A percentile compares a stretch with the other conserved stretches of the same genome.
phyloP scores from a whole-genome alignment of 2,329 filamentous ascomycete genomes.

The Pezicula neosporulosa region DNA sequence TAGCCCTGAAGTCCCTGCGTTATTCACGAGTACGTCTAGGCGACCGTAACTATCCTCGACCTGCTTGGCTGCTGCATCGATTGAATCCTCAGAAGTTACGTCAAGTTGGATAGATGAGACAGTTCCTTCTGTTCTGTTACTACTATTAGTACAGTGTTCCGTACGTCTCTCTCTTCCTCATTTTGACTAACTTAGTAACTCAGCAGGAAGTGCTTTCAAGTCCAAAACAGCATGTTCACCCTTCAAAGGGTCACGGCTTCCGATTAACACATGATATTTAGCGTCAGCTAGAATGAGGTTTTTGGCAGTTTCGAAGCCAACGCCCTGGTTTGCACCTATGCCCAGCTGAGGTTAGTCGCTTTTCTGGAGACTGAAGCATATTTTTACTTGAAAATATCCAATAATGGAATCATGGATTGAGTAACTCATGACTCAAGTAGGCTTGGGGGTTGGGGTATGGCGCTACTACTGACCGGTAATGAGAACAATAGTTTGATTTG shows the following conservation, averaged over 20 bases:
- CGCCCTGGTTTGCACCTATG: constrained; percentile 38
- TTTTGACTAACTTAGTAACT: too few species aligned
- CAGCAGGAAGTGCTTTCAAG: constrained; percentile 1
- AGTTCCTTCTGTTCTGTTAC: constrained; percentile 3
- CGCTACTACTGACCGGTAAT: neutral
- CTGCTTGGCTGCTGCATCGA: constrained; percentile 8
- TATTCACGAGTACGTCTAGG: constrained; percentile 23
- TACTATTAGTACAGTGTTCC: too few species aligned
- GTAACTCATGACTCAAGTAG: neutral
- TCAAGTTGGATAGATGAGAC: constrained; percentile 14
- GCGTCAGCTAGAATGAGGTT: constrained; percentile 4
- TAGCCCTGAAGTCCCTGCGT: constrained; percentile 16
- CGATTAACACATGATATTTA: constrained; percentile 10
- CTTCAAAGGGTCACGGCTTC: constrained; percentile 5
- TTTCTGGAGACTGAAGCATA: too few species aligned
- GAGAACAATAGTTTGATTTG: neutral
- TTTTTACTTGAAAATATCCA: too few species aligned
- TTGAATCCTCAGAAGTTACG: constrained; percentile 10
- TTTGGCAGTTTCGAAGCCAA: constrained; percentile 35
- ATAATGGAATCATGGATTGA: too few species aligned
- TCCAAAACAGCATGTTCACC: constrained; percentile 6
- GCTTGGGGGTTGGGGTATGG: neutral
- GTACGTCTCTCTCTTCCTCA: too few species aligned
- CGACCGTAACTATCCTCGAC: constrained; percentile 15
- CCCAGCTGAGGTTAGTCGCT: constrained; percentile 7